Evolutionary conservation across 2,329 filamentous ascomycete species (phyloP).

Genomic region (Aspergillus tubingensis): DNA sequence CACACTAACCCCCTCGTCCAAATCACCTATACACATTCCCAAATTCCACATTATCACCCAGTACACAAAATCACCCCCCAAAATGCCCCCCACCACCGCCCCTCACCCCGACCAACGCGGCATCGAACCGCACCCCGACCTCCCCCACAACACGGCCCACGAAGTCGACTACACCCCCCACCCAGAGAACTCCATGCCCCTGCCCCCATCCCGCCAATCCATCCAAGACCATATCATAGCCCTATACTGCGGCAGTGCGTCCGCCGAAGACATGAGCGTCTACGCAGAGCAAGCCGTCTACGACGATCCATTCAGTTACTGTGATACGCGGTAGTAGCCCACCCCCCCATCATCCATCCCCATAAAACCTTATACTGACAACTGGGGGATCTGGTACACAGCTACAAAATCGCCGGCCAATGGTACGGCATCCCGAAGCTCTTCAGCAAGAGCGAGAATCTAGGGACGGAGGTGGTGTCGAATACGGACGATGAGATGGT

Average conservation of each 20-base stretch:
- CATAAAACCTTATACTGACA: too few species aligned
- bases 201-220: slow-evolving; percentile 1
- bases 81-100: slow-evolving; percentile 13
- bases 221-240: slow-evolving; percentile 13
- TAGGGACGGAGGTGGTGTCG: slow-evolving; percentile 11
- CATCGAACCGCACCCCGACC: slow-evolving; percentile 13
- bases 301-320: slow-evolving; percentile 18
- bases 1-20: too few species aligned
- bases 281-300: slow-evolving; percentile 15
- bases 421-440: slow-evolving; percentile 18
- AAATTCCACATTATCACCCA: too few species aligned
- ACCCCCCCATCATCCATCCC: neutral
- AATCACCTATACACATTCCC: too few species aligned
- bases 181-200: slow-evolving; percentile 9
- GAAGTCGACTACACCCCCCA: slow-evolving; percentile 8
- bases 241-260: slow-evolving; percentile 13
- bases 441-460: slow-evolving; percentile 12
- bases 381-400: too few species aligned
- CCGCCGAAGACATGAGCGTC: slow-evolving; percentile 13
- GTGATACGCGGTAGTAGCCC: slow-evolving; percentile 13
- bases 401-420: slow-evolving; percentile 16
- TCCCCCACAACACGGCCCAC: slow-evolving; percentile 1
- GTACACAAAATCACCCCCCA: neutral
- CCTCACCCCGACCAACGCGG: slow-evolving; percentile 7
- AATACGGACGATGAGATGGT: slow-evolving; percentile 8